These are phyloP conservation scores for Pichia gijzeniarum DNA, from an alignment of 805 yeast species.

Conservation along the genomic window DNA sequence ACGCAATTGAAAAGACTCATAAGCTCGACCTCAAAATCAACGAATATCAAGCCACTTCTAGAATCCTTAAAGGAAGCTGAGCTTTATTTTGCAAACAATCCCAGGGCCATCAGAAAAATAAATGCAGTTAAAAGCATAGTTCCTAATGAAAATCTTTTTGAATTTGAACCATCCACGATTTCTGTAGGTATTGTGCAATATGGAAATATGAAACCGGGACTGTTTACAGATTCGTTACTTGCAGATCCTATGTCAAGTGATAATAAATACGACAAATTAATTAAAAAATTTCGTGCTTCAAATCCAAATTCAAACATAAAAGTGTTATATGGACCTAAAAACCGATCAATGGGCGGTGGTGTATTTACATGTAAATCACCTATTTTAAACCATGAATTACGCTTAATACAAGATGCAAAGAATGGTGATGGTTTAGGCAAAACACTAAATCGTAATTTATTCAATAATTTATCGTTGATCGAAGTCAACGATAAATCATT, in stretches of 20 bases:
- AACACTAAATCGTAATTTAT: constrained; percentile 18
- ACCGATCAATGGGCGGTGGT: constrained; percentile 11
- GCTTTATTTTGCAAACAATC: constrained; percentile 12
- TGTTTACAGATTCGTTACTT: constrained; percentile 22
- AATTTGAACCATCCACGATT: constrained; percentile 21
- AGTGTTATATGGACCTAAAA: constrained; percentile 13
- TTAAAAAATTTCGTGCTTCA: constrained; percentile 11
- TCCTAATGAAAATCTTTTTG: constrained; percentile 5
- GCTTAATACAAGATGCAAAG: constrained; percentile 26
- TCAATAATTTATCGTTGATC: constrained; percentile 27
- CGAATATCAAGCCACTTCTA: constrained; percentile 1
- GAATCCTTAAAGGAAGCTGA: constrained; percentile 13
- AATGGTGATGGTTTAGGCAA: constrained; percentile 18
- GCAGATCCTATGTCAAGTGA: constrained; percentile 28
- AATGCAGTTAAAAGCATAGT: constrained; percentile 14
- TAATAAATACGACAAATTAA: constrained; percentile 16
- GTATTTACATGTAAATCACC: constrained; percentile 25
- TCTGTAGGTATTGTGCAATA: constrained; percentile 27
- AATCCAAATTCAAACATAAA: constrained; percentile 13
- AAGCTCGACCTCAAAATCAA: neutral
- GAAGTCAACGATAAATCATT: constrained; percentile 21
- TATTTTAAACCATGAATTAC: constrained; percentile 23
- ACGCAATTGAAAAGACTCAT: constrained; percentile 1
- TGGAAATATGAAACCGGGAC: constrained; percentile 15
- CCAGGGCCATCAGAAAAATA: constrained; percentile 14